Evolutionary conservation across 129 eudicot genomes (phyloP), one percentile per base, ranked within the genome.

Genomic region (Centrapalus pauciflorus): DNA sequence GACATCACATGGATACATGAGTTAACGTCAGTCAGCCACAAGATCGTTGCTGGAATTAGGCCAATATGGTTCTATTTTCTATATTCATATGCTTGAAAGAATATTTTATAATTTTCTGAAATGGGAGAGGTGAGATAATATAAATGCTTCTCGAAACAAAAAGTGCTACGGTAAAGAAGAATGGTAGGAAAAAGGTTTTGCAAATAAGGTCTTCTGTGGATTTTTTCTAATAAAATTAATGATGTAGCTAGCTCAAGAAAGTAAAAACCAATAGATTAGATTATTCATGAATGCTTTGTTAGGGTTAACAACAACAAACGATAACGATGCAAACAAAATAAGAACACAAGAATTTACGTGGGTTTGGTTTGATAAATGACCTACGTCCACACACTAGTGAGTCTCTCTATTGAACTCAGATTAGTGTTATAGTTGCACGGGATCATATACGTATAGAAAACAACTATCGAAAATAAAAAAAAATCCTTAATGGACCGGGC

Each of bases 241-340:
- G 52, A 33, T 32, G 52, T 20, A 24, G 52, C 33, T 8, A 35
- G 25, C 51, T 34, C 13, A 35, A 37, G 16, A 20, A 3, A 17
- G 4, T 9, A 67, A 68, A 38, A 40, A 17, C n/a, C 51, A 67
- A 11, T 24, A 51, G 17, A 51, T 67, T 67, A 67, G 23, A 26
- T 19, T 49, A 50, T 51, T 66, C 19, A 33, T 32, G 11, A 34
- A 67, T n/a, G n/a, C n/a, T n/a, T n/a, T n/a, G n/a, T n/a, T n/a
- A n/a, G n/a, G n/a, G n/a, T n/a, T n/a, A n/a, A n/a, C n/a, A n/a
- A n/a, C n/a, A n/a, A n/a, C n/a, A n/a, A n/a, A n/a, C n/a, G n/a
- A n/a, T n/a, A n/a, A n/a, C n/a, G n/a, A n/a, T n/a, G n/a, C n/a
- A n/a, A n/a, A n/a, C n/a, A n/a, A n/a, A n/a, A n/a, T n/a, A n/a